Base-by-base conservation (phyloP, 176 grass and related monocot genomes). In the Oryza brachyantha region DNA sequence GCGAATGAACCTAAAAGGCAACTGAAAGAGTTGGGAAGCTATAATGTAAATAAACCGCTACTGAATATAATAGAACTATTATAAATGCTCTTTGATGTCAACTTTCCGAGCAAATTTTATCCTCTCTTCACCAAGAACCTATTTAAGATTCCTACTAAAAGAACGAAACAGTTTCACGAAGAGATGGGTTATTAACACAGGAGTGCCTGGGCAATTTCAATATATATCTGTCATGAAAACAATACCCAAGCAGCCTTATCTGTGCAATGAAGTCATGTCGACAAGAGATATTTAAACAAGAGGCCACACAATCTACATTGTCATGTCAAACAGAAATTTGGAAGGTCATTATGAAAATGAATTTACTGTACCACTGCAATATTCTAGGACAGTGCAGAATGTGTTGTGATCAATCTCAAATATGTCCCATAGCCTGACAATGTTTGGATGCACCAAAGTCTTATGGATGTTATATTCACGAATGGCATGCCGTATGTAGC, bases 401-500 rank as follows among this genome's bases (percentile, higher is more conserved):
- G 92, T 99, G 66, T 96, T 93, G 45, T 96, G 92, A 69, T 99
- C 92, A 86, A 99, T 93, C 88, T 99, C 96, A 76, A 96, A 99
- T 83, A 93, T 95, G 72, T 99, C 92, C 96, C 92, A 99, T 68
- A 99, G 84, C 84, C 96, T 85, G 72, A 99, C 96, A 40, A 99
- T 99, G 73, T 96, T 91, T 75, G 83, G 90, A 79, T 99, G 96
- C 80, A 98, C 92, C 92, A 98, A 85, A 73, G 90, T 95, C 79
- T 99, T 99, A 73, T 99, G 96, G 81, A 99, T 99, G 82, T 96
- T 96, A 83, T 99, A 96, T 96, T 99, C 96, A 83, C 90, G 87
- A 83, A 99, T 91, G 32, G 92, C 96, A 84, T 99, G 96, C 0
- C 96, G 92, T 87, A 95, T 96, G 66, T 99, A 99, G 72, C 92